These are phyloP conservation scores for Microsporum audouinii DNA, from an alignment of 2,329 filamentous ascomycete genomes.

Conservation along the genomic window DNA sequence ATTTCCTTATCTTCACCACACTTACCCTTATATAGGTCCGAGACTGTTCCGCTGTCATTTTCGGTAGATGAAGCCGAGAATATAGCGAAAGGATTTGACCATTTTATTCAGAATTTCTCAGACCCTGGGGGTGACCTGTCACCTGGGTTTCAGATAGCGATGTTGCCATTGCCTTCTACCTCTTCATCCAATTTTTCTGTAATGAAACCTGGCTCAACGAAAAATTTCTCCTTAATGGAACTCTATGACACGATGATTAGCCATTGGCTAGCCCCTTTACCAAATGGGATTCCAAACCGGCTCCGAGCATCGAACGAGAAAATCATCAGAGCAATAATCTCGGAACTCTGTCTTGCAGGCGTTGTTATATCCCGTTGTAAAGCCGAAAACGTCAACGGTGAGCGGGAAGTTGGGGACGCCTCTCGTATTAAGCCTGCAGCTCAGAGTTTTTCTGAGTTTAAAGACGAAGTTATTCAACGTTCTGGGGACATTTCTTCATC, in stretches of 20 bases:
- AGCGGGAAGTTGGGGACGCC: not conserved
- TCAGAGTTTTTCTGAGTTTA: not conserved
- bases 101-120: conserved; percentile 17
- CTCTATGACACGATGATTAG: conserved; percentile 29
- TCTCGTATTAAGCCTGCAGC: not conserved
- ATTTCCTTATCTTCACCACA: not conserved
- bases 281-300: conserved; percentile 24
- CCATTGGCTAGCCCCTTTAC: conserved; percentile 28
- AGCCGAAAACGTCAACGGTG: not conserved
- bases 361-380: conserved; percentile 13
- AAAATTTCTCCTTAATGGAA: conserved; percentile 7
- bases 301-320: conserved; percentile 31
- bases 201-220: conserved; percentile 15
- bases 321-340: conserved; percentile 26
- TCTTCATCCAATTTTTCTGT: conserved; percentile 11
- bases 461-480: not conserved
- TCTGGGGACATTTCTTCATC: not conserved
- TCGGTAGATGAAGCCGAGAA: conserved; percentile 28
- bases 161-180: conserved; percentile 15
- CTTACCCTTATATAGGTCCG: not conserved
- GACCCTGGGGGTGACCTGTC: not conserved
- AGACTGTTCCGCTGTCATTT: not conserved
- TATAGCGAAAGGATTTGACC: conserved; percentile 22
- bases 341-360: conserved; percentile 28
- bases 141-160: conserved; percentile 13